phyloP scores from a whole-genome alignment of 1,284 basidiomycete species.

The Chalciporus piperatoides region DNA sequence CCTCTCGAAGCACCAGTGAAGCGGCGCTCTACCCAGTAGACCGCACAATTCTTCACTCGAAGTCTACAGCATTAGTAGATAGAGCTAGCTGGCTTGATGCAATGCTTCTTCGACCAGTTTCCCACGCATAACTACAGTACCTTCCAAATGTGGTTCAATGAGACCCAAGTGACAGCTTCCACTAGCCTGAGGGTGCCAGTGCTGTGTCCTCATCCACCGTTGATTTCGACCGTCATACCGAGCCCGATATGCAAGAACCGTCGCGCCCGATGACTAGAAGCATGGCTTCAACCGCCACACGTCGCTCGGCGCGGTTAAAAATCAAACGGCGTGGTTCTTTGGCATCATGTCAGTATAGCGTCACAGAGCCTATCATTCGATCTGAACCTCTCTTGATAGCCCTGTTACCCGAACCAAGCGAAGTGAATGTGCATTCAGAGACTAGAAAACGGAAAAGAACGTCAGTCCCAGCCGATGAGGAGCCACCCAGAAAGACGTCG shows the following conservation, averaged over 20 bases:
- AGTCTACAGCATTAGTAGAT: too few species aligned
- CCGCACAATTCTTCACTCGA: background rate
- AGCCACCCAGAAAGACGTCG: constrained; percentile 4
- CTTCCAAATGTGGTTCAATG: constrained; percentile 30
- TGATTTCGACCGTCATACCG: constrained; percentile 16
- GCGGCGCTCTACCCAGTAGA: background rate
- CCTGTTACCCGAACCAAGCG: background rate
- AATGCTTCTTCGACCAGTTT: too few species aligned
- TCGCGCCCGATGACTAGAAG: constrained; percentile 25
- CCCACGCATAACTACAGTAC: constrained; percentile 31
- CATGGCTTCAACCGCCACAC: constrained; percentile 13
- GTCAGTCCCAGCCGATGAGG: background rate
- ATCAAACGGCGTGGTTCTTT: background rate
- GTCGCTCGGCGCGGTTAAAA: constrained; percentile 27
- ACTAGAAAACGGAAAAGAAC: constrained; percentile 12
- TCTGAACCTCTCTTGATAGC: constrained; percentile 13
- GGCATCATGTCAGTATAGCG: constrained; percentile 12
- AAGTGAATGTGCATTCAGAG: background rate
- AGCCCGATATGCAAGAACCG: constrained; percentile 9
- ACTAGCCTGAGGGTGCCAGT: background rate
- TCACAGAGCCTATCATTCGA: background rate
- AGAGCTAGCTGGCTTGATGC: too few species aligned
- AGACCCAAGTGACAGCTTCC: background rate
- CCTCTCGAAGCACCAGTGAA: background rate
- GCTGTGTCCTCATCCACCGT: constrained; percentile 1